Percentiles rank a stretch among this genome's conserved stretches.
Conservation (phyloP, 192 early-diverging fungal genomes). For the Rhizoclosmatium sp. region DNA sequence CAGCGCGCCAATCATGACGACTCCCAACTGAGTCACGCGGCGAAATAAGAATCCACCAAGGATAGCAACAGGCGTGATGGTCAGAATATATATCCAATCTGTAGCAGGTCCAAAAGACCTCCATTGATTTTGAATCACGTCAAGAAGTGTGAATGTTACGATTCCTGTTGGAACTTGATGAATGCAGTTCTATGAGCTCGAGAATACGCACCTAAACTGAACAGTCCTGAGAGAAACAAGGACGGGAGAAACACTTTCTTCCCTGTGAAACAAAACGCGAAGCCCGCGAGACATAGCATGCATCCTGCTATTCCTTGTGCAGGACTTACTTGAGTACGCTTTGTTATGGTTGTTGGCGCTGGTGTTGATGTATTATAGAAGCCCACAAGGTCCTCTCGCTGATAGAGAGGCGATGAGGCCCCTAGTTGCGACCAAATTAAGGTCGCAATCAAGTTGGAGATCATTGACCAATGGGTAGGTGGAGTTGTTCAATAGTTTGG, state of each 20-base stretch:
- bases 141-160: slow-evolving; percentile 18
- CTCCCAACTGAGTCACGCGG: slow-evolving; percentile 11
- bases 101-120: slow-evolving; percentile 26
- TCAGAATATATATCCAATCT: slow-evolving; percentile 35
- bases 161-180: slow-evolving; percentile 6
- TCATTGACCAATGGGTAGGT: too few species aligned
- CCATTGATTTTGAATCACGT: slow-evolving; percentile 29
- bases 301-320: slow-evolving; percentile 23
- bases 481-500: too few species aligned
- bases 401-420: too few species aligned
- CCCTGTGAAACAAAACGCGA: slow-evolving; percentile 34
- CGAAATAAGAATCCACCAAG: slow-evolving; percentile 31
- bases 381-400: too few species aligned
- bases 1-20: slow-evolving; percentile 27
- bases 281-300: slow-evolving; percentile 6
- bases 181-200: not conserved
- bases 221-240: slow-evolving; percentile 34
- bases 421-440: too few species aligned
- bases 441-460: too few species aligned
- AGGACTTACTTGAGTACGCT: not conserved
- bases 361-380: too few species aligned
- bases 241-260: slow-evolving; percentile 29
- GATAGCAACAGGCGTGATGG: slow-evolving; percentile 1
- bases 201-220: slow-evolving; percentile 14
- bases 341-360: too few species aligned